Evolutionary conservation across 805 yeast genomes (phyloP), one percentile per base, ranked within the genome.

Genomic region (Candida odintsovae): DNA sequence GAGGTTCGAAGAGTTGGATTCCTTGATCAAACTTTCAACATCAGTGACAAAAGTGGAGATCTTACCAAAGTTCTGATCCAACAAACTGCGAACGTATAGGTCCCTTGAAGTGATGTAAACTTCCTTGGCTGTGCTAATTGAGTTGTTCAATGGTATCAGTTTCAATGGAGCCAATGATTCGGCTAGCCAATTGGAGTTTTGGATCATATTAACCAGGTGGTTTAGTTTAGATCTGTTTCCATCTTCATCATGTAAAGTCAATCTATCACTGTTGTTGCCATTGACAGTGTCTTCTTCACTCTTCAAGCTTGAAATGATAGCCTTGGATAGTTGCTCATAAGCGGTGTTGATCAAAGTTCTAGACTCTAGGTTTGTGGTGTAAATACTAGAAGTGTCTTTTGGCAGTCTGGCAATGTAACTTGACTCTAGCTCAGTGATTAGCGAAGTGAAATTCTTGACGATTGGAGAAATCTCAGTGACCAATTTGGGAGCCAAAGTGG

Each of bases 21-120:
- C 69, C 39, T 67, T 64, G 12, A 71, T 61, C 12, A 81, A 61
- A 2, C 76, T 72, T 48, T 82, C 84, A 38, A 82, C 77, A 31
- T 82, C 86, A 37, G 73, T 72, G 2, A 89, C 76, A 60, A 86
- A 83, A 23, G 77, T 80, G 15, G 78, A 67, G 42, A 90, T 56
- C 56, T 83, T 84, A 0, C 94, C 92, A 56, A 89, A 71, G 21
- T 80, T 71, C 40, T 81, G 71, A 46, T 68, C 64, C 38, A 80
- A 59, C 15, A 82, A 63, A n/a, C 55, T 56, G n/a, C 59, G 61
- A 12, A 80, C 72, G 61, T 80, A 83, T 1, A 50, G 47, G 47
- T 62, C 76, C 68, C 52, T 64, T 44, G 56, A 67, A 20, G 41
- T 52, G 47, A 51, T 65, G 50, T 63, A 65, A 1, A 65, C 49